Base-by-base conservation (phyloP, 768 basidiomycete genomes). In the Phaeolepiota aurea region DNA sequence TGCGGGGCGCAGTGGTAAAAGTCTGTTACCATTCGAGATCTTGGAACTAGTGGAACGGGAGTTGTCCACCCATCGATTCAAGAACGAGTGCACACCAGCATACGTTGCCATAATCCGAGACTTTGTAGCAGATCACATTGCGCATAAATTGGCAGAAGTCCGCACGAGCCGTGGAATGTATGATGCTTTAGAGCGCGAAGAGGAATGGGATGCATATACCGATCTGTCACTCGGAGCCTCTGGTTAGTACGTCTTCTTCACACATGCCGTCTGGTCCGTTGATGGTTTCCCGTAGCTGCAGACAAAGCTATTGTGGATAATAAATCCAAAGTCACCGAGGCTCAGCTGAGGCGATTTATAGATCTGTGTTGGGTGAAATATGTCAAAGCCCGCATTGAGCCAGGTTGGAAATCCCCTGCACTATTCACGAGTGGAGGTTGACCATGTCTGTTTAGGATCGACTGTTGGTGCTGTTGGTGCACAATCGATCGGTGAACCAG, bases 391-490 rank as follows among this genome's bases (percentile, higher is more conserved):
- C 87, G 92, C 53, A 94, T 98, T 48, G 96, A 98, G 63, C 96
- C 96, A 43, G 89, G 89, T 85, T 39, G 15, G 42, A 40, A 13
- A n/a, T n/a, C n/a, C n/a, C n/a, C 38, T 32, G 15, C 4, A n/a
- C 37, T 14, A 18, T 23, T 4, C 31, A 3, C 13, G 19, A 35
- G 15, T 18, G n/a, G 39, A 18, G 15, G 10, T 3, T 34, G 19
- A 11, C 16, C 31, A 31, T 30, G 12, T 34, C 15, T 37, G 12
- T 12, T 20, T 32, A 89, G 92, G 93, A 7, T 97, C 94, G 0
- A 98, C 96, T 14, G 96, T 99, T 14, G 96, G 96, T 20, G 96
- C 96, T 20, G 91, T 99, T 31, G 96, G 94, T 3, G 96, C 96
- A 3, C 96, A 99, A 56, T 98, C 96, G 1, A 98, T 99, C 48